Conservation (phyloP, 2,329 filamentous ascomycete genomes). For the Beauveria asiatica region DNA sequence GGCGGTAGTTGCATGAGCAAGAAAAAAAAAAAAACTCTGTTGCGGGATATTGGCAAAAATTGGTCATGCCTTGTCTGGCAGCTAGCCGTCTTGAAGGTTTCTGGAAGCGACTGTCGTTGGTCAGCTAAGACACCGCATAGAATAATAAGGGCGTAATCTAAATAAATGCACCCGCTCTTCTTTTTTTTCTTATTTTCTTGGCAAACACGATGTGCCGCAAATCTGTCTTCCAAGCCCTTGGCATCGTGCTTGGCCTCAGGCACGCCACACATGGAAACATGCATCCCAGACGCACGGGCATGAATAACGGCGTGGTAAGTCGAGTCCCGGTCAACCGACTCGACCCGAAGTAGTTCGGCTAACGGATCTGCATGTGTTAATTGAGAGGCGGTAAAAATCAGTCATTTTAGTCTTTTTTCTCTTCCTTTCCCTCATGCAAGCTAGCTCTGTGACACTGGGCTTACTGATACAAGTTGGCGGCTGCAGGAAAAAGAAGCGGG, state of each 20-base stretch:
- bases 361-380: background rate
- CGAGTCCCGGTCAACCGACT: background rate
- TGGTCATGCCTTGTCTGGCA: too few relatives aligned
- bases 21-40: background rate
- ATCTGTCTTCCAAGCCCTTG: conserved; percentile 1
- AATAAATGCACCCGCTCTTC: too few relatives aligned
- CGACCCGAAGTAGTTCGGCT: background rate
- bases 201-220: background rate
- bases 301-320: background rate
- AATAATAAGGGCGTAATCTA: too few relatives aligned
- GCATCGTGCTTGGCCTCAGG: background rate
- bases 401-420: background rate
- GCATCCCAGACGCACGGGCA: background rate
- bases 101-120: too few relatives aligned
- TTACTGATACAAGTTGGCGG: too few relatives aligned
- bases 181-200: background rate
- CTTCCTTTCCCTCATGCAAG: background rate
- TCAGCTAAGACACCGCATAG: too few relatives aligned
- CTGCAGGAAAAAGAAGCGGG: background rate
- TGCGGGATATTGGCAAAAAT: too few relatives aligned
- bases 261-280: background rate
- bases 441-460: background rate
- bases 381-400: background rate
- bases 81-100: too few relatives aligned
- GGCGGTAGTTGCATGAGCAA: background rate